Evolutionary conservation across 352 stramenopile genomes (phyloP), one percentile per base, ranked within the genome.

Genomic region (Lagenidium giganteum): DNA sequence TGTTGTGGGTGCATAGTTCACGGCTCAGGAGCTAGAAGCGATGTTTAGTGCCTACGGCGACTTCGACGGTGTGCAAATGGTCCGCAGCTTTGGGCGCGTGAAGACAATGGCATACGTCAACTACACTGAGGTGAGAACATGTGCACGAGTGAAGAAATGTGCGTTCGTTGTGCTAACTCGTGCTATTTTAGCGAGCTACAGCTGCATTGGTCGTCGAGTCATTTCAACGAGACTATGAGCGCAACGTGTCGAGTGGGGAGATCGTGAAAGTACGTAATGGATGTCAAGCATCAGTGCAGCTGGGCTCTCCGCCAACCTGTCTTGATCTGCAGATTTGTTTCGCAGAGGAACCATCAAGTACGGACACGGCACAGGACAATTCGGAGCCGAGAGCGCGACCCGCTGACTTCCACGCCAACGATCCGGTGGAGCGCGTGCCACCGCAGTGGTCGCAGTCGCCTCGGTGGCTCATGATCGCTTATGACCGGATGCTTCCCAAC

Each of bases 81-180:
- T 85, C 18, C 80, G 76, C 45, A 88, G 66, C 47, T 90, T 90
- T 57, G 82, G 82, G 3, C 67, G 73, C 18, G 39, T 92, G n/a
- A 86, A 86, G 57, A 92, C 82, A 2, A 93, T 93, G 82, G 82
- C 82, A 11, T 93, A 93, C 30, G 54, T 93, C 25, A 47, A 57
- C 27, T 93, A 88, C 53, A 60, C 67, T 17, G 77, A 71, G 48
- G 67, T 84, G 69, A 54, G 47, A 32, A 42, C 29, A 44, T n/a
- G n/a, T n/a, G n/a, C n/a, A n/a, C n/a, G n/a, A n/a, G n/a, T n/a
- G n/a, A n/a, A n/a, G n/a, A n/a, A n/a, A 42, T 28, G 29, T 54
- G 11, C 1, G 21, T 13, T 30, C 17, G 37, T 41, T 22, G 23
- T 42, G n/a, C 43, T 24, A n/a, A n/a, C n/a, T n/a, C n/a, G n/a